Conservation (phyloP, 2,329 filamentous ascomycete species). For the Cytospora chrysosperma region DNA sequence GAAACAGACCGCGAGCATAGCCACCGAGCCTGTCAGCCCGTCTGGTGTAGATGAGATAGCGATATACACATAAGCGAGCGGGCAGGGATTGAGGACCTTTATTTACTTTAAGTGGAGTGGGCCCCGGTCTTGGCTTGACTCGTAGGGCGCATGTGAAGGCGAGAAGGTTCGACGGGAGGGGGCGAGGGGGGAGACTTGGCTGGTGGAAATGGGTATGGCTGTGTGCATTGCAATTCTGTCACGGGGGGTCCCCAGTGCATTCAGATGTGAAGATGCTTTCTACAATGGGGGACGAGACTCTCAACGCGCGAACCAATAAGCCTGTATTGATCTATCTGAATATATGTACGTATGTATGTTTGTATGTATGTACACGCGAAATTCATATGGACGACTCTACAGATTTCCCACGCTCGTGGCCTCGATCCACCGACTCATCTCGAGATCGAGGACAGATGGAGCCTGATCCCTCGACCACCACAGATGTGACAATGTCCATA, state of each 20-base stretch:
- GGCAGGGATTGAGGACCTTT: not conserved
- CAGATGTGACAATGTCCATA: constrained; percentile 35
- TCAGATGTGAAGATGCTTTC: not conserved
- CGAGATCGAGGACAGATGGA: not conserved
- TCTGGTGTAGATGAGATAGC: no score
- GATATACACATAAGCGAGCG: no score
- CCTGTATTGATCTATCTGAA: not conserved
- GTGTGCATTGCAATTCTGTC: not conserved
- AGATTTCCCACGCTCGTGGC: constrained; percentile 1
- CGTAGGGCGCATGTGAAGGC: not conserved
- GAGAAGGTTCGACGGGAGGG: not conserved
- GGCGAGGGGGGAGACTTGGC: not conserved
- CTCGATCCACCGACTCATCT: not conserved
- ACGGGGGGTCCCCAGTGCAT: not conserved
- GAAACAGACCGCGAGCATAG: no score
- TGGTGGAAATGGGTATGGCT: not conserved
- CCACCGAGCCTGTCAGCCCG: no score
- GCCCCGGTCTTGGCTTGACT: not conserved
- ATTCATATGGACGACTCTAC: constrained; percentile 1
- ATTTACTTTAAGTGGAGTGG: not conserved
- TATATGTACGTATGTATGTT: no score
- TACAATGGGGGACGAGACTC: no score
- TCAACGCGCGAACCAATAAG: not conserved
- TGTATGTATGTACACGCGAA: not conserved
- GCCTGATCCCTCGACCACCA: constrained; percentile 32